Conservation (phyloP, 2,329 filamentous ascomycete species). For the Aspergillus neoniger region DNA sequence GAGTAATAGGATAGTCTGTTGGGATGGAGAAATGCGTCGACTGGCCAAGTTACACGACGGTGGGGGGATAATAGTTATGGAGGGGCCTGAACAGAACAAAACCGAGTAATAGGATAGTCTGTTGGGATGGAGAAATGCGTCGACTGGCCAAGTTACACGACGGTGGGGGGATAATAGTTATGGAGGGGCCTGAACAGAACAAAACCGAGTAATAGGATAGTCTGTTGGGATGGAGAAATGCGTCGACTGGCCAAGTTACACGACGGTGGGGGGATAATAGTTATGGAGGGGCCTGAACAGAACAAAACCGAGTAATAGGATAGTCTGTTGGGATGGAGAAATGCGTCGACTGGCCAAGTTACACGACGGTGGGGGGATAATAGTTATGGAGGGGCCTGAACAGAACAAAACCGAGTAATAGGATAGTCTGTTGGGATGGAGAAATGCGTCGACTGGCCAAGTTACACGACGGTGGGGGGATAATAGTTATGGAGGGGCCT, state of each 20-base stretch:
- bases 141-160: neutral
- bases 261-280: neutral
- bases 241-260: neutral
- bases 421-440: too few relatives aligned
- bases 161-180: neutral
- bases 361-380: neutral
- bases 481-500: neutral
- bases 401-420: neutral
- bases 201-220: neutral
- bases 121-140: neutral
- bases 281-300: neutral
- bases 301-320: neutral
- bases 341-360: neutral
- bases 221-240: neutral
- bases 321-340: too few relatives aligned
- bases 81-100: neutral
- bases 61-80: neutral
- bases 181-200: neutral
- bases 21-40: neutral
- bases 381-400: neutral
- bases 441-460: neutral
- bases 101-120: neutral
- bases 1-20: neutral
- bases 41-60: neutral
- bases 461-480: neutral